Evolutionary conservation across 1,284 basidiomycete species (phyloP), one percentile per base, ranked within the genome.

Genomic region (Rhodotorula sp.): DNA sequence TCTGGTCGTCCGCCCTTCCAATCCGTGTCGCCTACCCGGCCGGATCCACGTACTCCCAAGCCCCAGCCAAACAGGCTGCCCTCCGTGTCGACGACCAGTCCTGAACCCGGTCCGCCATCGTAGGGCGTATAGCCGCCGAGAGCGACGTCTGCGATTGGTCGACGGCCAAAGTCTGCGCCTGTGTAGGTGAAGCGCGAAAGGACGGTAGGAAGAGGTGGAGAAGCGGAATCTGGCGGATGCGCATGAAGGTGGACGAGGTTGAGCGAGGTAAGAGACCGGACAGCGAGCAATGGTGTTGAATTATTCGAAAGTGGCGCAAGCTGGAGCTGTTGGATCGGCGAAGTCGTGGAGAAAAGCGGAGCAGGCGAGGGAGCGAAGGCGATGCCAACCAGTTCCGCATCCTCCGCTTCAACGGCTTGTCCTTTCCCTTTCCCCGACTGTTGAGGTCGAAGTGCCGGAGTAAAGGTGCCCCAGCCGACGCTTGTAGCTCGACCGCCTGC

Each of bases 51-150:
- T 7, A 26, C 47, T 31, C 65, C 71, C 16, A 72, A 34, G 0
- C 68, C 62, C 59, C 60, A 74, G 7, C 67, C 69, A 22, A 51
- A 74, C 30, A 74, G 54, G 26, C 30, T 48, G 0, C 72, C 72
- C 13, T 52, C 47, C 0, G 40, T 50, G 46, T 74, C 72, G 47
- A 67, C 72, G 7, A 67, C 47, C 26, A 74, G 50, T 0, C 72
- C 72, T 2, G 28, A 46, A 8, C 72, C 69, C 2, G n/a, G 20
- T 10, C 24, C 16, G 6, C 66, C 62, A 8, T 57, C 59, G 0
- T 51, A 52, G 18, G 22, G 7, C 0, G 13, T 2, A 1, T 58
- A 18, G 1, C 66, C 59, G 6, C 57, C 63, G 18, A 74, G 52
- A 1, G 60, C 51, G 46, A 69, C 54, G 44, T 74, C 72, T 0